Conservation (phyloP, 2,329 filamentous ascomycete species). For the Coleophoma crateriformis region DNA sequence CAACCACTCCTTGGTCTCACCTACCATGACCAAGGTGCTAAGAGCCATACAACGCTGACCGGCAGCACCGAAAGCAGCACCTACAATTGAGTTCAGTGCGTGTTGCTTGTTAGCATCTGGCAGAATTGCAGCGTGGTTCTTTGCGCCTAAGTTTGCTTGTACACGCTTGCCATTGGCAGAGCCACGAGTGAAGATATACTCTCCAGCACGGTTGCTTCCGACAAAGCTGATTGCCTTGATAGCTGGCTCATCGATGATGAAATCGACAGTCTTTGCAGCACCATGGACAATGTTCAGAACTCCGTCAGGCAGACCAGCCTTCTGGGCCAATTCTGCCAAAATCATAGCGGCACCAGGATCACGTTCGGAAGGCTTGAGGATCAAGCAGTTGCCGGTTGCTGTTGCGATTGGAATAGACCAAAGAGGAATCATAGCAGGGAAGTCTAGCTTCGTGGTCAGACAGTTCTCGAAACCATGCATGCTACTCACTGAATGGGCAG, state of each 20-base stretch:
- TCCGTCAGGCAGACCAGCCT: slow-evolving; percentile 77
- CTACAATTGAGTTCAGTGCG: slow-evolving; percentile 76
- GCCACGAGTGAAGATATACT: slow-evolving; percentile 76
- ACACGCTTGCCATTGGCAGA: slow-evolving; percentile 84
- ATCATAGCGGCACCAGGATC: slow-evolving; percentile 84
- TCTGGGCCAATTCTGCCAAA: slow-evolving; percentile 70
- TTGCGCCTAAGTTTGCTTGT: slow-evolving; percentile 81
- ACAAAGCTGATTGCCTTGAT: slow-evolving; percentile 89
- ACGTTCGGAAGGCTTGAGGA: slow-evolving; percentile 82
- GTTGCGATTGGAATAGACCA: slow-evolving; percentile 86
- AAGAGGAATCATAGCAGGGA: slow-evolving; percentile 89
- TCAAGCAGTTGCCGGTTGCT: slow-evolving; percentile 76
- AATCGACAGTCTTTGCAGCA: slow-evolving; percentile 75
- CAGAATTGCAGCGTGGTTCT: slow-evolving; percentile 81
- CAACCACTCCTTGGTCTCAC: slow-evolving; percentile 80
- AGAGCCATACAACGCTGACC: slow-evolving; percentile 86
- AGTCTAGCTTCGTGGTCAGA: slow-evolving; percentile 47
- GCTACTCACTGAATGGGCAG: slow-evolving; percentile 71
- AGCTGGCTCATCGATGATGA: slow-evolving; percentile 76
- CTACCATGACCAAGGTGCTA: slow-evolving; percentile 76
- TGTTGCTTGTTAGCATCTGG: slow-evolving; percentile 90
- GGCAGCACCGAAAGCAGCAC: slow-evolving; percentile 79
- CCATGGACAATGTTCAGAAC: slow-evolving; percentile 83
- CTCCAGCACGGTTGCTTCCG: slow-evolving; percentile 80
- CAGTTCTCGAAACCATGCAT: not conserved